A percentile compares a stretch with the other conserved stretches of the same genome.
Conservation (phyloP, 805 yeast species). For the Nakazawaea sp. region DNA sequence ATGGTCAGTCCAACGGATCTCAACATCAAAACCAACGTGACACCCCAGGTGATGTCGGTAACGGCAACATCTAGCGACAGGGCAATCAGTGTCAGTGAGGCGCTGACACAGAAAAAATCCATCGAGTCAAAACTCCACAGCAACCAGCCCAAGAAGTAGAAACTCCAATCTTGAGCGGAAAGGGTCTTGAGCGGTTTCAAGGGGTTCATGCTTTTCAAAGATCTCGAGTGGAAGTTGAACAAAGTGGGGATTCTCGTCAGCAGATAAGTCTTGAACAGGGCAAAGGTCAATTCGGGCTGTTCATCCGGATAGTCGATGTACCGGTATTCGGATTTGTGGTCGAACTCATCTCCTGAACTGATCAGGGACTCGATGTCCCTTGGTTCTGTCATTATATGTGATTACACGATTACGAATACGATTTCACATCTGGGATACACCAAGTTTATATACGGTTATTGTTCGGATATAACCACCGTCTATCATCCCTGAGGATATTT, state of each 20-base stretch:
- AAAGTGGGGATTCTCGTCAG: slow-evolving; percentile 12
- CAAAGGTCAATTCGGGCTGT: slow-evolving; percentile 12
- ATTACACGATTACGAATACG: too few relatives aligned
- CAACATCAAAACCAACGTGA: slow-evolving; percentile 44
- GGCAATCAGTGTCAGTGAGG: slow-evolving; percentile 36
- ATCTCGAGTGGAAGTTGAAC: slow-evolving; percentile 9
- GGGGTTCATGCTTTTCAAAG: slow-evolving; percentile 35
- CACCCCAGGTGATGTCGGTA: slow-evolving; percentile 40
- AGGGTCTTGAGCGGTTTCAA: slow-evolving; percentile 38
- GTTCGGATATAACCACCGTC: too few relatives aligned
- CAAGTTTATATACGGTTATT: too few relatives aligned
- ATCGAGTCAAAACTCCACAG: slow-evolving; percentile 52
- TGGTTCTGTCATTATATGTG: too few relatives aligned
- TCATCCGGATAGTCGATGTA: slow-evolving; percentile 3
- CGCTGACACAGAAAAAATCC: slow-evolving; percentile 44
- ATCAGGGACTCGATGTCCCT: too few relatives aligned
- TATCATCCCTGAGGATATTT: too few relatives aligned
- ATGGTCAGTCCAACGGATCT: slow-evolving; percentile 48
- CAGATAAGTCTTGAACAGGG: slow-evolving; percentile 9
- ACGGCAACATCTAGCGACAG: slow-evolving; percentile 26
- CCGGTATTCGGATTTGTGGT: neutral
- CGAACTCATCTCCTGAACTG: too few relatives aligned
- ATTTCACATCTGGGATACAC: too few relatives aligned
- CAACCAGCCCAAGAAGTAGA: slow-evolving; percentile 36
- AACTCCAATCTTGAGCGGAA: slow-evolving; percentile 38